phyloP scores from a whole-genome alignment of 1,284 basidiomycete species.

The Boletus hoseneyae region DNA sequence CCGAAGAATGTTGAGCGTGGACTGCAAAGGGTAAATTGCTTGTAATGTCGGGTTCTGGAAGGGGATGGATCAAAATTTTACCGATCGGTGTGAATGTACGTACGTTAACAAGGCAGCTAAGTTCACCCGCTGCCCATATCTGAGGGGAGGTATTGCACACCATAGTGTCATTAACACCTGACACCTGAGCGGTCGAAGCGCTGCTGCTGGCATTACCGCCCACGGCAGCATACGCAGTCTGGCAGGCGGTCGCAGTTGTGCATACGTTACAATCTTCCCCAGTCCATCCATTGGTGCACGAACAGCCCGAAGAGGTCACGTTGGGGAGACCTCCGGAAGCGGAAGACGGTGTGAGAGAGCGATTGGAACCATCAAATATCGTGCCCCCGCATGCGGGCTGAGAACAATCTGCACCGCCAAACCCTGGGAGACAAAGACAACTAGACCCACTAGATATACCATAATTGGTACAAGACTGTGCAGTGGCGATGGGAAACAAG shows the following conservation, averaged over 20 bases:
- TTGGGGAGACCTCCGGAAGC: slow-evolving; percentile 51
- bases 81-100: slow-evolving; percentile 30
- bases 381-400: slow-evolving; percentile 74
- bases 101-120: slow-evolving; percentile 75
- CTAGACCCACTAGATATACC: slow-evolving; percentile 50
- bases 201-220: slow-evolving; percentile 34
- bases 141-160: slow-evolving; percentile 58
- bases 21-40: slow-evolving; percentile 62
- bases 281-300: slow-evolving; percentile 69
- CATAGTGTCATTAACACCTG: slow-evolving; percentile 54
- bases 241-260: slow-evolving; percentile 56
- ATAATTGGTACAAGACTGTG: slow-evolving; percentile 68
- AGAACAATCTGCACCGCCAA: slow-evolving; percentile 68
- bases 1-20: slow-evolving; percentile 74
- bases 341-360: slow-evolving; percentile 43
- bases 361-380: slow-evolving; percentile 66
- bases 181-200: slow-evolving; percentile 18
- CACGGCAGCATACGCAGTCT: slow-evolving; percentile 47
- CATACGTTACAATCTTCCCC: slow-evolving; percentile 81
- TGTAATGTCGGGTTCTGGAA: slow-evolving; percentile 75
- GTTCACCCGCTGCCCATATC: slow-evolving; percentile 65
- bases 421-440: slow-evolving; percentile 76
- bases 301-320: slow-evolving; percentile 58
- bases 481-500: slow-evolving; percentile 23
- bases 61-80: slow-evolving; percentile 4